Percentiles rank a stretch among this genome's conserved stretches.
phyloP scores from a whole-genome alignment of 345 rosid species.

The Sisymbrium altissimum region DNA sequence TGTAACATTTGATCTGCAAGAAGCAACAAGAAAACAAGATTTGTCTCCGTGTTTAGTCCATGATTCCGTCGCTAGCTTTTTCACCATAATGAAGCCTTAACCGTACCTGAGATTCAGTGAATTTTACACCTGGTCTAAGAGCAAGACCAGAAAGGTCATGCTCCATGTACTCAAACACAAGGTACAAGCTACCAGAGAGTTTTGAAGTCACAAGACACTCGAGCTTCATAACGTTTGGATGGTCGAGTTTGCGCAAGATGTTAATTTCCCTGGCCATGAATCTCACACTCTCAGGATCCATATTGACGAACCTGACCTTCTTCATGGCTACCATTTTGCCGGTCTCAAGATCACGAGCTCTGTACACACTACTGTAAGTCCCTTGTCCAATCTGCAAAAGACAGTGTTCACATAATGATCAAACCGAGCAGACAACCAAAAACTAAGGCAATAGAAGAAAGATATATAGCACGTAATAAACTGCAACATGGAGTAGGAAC shows the following conservation, averaged over 20 bases:
- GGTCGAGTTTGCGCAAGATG: slow-evolving; percentile 82
- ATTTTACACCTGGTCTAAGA: slow-evolving; percentile 75
- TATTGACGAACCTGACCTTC: slow-evolving; percentile 88
- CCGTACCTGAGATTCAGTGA: slow-evolving; percentile 43
- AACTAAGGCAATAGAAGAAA: not conserved
- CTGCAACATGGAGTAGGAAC: slow-evolving; percentile 5
- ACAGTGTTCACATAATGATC: not conserved
- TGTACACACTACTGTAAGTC: slow-evolving; percentile 94
- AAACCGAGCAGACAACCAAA: not conserved
- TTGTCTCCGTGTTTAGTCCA: not conserved
- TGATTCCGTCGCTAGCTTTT: not conserved
- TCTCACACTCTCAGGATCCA: slow-evolving; percentile 96
- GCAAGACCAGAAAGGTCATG: slow-evolving; percentile 96
- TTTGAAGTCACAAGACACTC: slow-evolving; percentile 93
- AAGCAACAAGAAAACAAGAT: not conserved
- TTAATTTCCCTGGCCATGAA: slow-evolving; percentile 98
- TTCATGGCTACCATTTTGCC: slow-evolving; percentile 88
- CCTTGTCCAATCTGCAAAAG: slow-evolving; percentile 81
- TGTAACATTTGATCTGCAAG: slow-evolving; percentile 86
- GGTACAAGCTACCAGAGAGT: slow-evolving; percentile 93
- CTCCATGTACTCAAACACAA: slow-evolving; percentile 91
- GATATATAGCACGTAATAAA: not conserved
- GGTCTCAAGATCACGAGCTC: slow-evolving; percentile 68
- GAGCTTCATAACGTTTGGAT: slow-evolving; percentile 84
- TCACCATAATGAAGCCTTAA: not conserved